Base-by-base conservation (phyloP, 2,329 filamentous ascomycete species). In the Xylariaceae sp. region DNA sequence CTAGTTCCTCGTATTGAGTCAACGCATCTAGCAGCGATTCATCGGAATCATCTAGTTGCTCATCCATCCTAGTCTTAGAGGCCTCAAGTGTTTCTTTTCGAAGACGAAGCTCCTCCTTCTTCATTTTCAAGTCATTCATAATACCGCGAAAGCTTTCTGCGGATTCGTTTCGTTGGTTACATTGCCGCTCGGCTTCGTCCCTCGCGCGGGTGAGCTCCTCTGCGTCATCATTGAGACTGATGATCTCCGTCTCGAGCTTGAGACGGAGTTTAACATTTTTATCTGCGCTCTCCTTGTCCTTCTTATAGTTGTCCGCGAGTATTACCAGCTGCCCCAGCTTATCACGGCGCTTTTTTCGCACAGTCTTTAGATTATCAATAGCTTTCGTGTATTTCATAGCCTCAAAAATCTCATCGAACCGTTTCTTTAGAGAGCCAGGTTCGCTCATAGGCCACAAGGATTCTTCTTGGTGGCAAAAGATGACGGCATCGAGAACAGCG, bases 401-500 rank as follows among this genome's bases (percentile, higher is more conserved):
- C 67, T 97, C 93, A 56, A 98, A 98, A 10, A 98, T 98, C 63
- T 95, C 89, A 62, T 98, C 93, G 49, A 98, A 98, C 42, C 84
- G 86, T 66, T 94, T 94, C 68, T 98, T 98, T 40, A 98, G 73
- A 1, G 80, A 81, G 0, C 80, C 73, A 0, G 93, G 89, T 59
- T 95, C 88, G 62, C 89, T 94, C 76, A 98, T 83, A 0, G 93
- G 93, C 93, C 93, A 98, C 22, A 97, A 69, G 21, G 92, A 96
- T 56, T 98, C 93, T 64, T 98, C 93, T 63, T 98, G 93, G 62
- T 98, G 93, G 64, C 93, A 98, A 69, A 98, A 98, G 56, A 98
- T 96, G 64, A 98, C 93, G 47, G 86, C 86, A 55, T 97, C 91
- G 21, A 98, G 77, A 44, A 98, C 84, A 11, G 93, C 91, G 44